Percentiles rank a stretch among this genome's conserved stretches.
Evolutionary conservation across 2,329 filamentous ascomycete genomes (phyloP).

Genomic region (Nothophoma quercina): DNA sequence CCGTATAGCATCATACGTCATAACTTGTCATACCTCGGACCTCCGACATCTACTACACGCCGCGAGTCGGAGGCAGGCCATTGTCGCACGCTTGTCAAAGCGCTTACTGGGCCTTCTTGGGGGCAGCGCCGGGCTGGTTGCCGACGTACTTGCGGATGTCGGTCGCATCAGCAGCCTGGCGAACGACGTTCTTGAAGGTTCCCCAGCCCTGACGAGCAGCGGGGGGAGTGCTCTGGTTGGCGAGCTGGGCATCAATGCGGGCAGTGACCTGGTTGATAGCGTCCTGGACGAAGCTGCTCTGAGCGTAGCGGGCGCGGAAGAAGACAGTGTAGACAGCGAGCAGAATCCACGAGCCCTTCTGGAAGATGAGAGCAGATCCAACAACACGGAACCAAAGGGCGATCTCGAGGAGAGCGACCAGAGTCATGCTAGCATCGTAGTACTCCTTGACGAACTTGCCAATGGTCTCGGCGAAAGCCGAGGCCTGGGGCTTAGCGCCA

Average conservation of each 20-base stretch:
- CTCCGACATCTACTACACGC: slow-evolving; percentile 22
- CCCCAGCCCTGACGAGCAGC: slow-evolving; percentile 82
- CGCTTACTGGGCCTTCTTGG: slow-evolving; percentile 69
- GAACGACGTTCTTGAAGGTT: slow-evolving; percentile 73
- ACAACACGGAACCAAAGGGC: slow-evolving; percentile 84
- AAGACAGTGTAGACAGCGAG: slow-evolving; percentile 87
- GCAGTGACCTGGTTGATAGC: slow-evolving; percentile 76
- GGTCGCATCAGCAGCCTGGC: slow-evolving; percentile 80
- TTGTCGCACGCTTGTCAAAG: slow-evolving; percentile 18
- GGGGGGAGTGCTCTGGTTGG: slow-evolving; percentile 86
- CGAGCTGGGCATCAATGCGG: slow-evolving; percentile 80
- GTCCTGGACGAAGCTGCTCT: slow-evolving; percentile 92
- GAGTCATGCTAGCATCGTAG: slow-evolving; percentile 94
- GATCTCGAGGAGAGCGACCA: slow-evolving; percentile 90
- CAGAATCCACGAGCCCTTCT: slow-evolving; percentile 89
- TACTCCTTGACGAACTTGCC: slow-evolving; percentile 96
- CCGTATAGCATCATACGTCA: slow-evolving; percentile 30
- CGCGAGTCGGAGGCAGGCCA: slow-evolving; percentile 23
- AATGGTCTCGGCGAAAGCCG: slow-evolving; percentile 79
- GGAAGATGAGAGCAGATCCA: slow-evolving; percentile 83
- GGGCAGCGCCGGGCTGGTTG: slow-evolving; percentile 59
- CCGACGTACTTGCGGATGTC: slow-evolving; percentile 77
- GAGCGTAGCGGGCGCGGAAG: slow-evolving; percentile 85
- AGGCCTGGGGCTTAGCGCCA: slow-evolving; percentile 64
- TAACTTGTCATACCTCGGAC: slow-evolving; percentile 30